These are phyloP conservation scores for Monilinia polystroma DNA, from an alignment of 2,329 filamentous ascomycete genomes.

Conservation along the genomic window DNA sequence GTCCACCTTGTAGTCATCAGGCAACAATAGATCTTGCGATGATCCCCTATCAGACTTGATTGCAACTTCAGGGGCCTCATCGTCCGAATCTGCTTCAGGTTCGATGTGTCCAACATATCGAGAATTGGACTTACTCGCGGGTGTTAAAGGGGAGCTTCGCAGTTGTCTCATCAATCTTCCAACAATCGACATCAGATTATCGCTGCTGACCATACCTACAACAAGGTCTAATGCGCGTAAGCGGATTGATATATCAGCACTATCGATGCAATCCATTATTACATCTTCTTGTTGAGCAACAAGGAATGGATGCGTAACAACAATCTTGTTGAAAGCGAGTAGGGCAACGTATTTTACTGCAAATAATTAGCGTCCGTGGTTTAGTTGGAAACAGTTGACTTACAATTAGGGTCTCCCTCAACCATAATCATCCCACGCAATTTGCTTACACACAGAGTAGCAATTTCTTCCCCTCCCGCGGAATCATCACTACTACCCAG, in stretches of 20 bases:
- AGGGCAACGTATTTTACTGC: conserved; percentile 95
- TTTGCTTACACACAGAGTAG: conserved; percentile 87
- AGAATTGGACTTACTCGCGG: conserved; percentile 46
- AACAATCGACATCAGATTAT: conserved; percentile 81
- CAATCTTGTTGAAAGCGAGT: conserved; percentile 93
- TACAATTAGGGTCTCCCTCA: conserved; percentile 89
- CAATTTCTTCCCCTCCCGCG: conserved; percentile 85
- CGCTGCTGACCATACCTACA: conserved; percentile 87
- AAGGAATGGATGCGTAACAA: conserved; percentile 79
- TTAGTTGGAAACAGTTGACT: conserved; percentile 43
- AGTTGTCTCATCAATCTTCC: conserved; percentile 86
- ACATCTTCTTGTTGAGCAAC: conserved; percentile 94
- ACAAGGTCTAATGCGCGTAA: conserved; percentile 89
- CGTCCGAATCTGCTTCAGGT: conserved; percentile 50
- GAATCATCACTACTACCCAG: conserved; percentile 77
- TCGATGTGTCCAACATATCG: conserved; percentile 45
- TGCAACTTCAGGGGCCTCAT: conserved; percentile 53
- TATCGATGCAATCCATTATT: conserved; percentile 94
- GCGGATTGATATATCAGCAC: conserved; percentile 91
- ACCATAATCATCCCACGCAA: conserved; percentile 91
- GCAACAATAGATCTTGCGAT: conserved; percentile 61
- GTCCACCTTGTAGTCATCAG: conserved; percentile 80
- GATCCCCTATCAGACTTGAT: conserved; percentile 51
- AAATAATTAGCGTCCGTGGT: conserved; percentile 14
- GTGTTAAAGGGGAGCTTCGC: conserved; percentile 59